phyloP scores from a whole-genome alignment of 306 rosid species.

The Canavalia ensiformis region DNA sequence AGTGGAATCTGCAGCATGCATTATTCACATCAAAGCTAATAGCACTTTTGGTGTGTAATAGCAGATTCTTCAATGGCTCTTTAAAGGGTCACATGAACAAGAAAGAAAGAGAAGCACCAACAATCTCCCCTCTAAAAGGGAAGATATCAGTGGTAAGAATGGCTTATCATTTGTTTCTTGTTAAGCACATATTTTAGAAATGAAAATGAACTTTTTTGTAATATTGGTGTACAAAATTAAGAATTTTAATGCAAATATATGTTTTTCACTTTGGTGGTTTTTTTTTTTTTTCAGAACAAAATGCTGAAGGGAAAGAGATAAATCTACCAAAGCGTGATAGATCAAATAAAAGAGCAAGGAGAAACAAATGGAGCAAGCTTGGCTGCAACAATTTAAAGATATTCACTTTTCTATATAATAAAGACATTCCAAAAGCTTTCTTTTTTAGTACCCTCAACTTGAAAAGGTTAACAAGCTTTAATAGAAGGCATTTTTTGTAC shows the following conservation, averaged over 20 bases:
- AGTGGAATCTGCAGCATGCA: constrained; percentile 47
- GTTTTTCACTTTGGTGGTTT: neutral
- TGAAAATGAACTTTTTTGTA: neutral
- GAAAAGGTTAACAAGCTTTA: constrained; percentile 51
- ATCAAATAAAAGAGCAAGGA: constrained; percentile 47
- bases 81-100: constrained; percentile 55
- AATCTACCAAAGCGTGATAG: constrained; percentile 48
- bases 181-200: neutral
- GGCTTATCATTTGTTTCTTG: neutral
- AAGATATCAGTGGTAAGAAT: constrained; percentile 59
- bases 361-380: constrained; percentile 48
- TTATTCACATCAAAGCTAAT: constrained; percentile 52
- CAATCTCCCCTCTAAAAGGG: constrained; percentile 53
- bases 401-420: constrained; percentile 56
- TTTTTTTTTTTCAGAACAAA: constrained; percentile 56
- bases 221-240: constrained; percentile 5
- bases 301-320: constrained; percentile 51
- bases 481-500: constrained; percentile 46
- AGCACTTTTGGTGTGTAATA: constrained; percentile 43
- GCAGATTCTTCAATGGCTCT: constrained; percentile 75
- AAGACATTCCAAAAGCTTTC: constrained; percentile 63
- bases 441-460: constrained; percentile 60
- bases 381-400: constrained; percentile 59
- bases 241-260: constrained; percentile 2
- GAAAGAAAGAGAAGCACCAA: constrained; percentile 48